A percentile compares a stretch with the other conserved stretches of the same genome.
Evolutionary conservation across 345 rosid species (phyloP).

Genomic region (Moricandia moricandioides): DNA sequence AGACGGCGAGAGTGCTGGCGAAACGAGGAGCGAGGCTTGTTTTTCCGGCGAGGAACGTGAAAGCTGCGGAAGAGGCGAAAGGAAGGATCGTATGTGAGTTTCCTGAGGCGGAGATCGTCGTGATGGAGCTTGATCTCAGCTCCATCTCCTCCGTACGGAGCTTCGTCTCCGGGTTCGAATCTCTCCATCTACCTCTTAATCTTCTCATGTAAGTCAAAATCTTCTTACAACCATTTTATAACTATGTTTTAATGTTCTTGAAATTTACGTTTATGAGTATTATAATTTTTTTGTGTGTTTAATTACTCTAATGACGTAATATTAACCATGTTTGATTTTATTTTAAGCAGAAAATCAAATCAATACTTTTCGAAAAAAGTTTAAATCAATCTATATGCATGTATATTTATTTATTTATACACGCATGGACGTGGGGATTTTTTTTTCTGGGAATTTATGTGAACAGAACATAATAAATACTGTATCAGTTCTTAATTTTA

Average conservation of each 20-base stretch:
- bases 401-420: neutral
- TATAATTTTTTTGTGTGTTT: neutral
- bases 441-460: neutral
- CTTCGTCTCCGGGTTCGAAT: conserved; percentile 70
- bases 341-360: neutral
- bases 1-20: conserved; percentile 82
- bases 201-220: conserved; percentile 66
- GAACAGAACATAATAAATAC: conserved; percentile 15
- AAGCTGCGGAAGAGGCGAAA: conserved; percentile 76
- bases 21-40: conserved; percentile 78
- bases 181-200: conserved; percentile 68
- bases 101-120: conserved; percentile 59
- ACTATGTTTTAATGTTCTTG: too few species aligned
- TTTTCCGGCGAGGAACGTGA: conserved; percentile 76
- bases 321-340: neutral
- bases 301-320: neutral
- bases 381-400: conserved; percentile 10
- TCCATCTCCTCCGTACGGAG: conserved; percentile 72
- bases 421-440: conserved; percentile 9
- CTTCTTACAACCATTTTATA: neutral
- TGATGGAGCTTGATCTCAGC: conserved; percentile 92
- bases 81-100: conserved; percentile 59
- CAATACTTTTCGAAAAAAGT: neutral
- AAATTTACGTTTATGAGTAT: neutral
- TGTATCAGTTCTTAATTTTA: neutral